phyloP scores from a whole-genome alignment of 352 stramenopile species.

The Halophytophthora polymorphica region DNA sequence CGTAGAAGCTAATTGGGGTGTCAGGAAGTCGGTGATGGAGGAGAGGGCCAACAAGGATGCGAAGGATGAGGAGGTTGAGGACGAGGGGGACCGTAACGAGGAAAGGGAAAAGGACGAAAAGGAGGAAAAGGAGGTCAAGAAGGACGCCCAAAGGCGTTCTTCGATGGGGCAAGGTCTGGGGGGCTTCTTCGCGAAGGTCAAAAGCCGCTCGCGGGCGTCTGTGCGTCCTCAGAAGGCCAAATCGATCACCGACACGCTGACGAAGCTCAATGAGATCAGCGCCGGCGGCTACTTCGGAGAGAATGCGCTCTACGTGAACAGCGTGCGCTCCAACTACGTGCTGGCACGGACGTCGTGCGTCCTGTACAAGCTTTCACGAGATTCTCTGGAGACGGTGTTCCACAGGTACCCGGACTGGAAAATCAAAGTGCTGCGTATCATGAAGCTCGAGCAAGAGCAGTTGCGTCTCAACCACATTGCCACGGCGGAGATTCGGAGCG shows the following conservation, averaged over 20 bases:
- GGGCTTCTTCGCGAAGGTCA: too few species aligned
- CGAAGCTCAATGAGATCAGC: constrained; percentile 50
- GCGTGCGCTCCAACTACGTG: constrained; percentile 50
- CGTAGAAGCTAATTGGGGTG: constrained; percentile 1
- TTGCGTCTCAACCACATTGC: constrained; percentile 42
- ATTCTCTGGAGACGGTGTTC: constrained; percentile 70
- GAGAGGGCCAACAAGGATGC: constrained; percentile 4
- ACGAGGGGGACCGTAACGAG: constrained; percentile 17
- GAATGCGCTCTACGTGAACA: constrained; percentile 66
- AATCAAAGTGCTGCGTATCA: constrained; percentile 59
- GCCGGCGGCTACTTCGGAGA: constrained; percentile 67
- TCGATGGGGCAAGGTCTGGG: too few species aligned
- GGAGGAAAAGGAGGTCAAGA: too few species aligned
- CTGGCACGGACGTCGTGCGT: constrained; percentile 62
- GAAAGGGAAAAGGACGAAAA: background rate
- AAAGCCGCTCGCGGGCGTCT: too few species aligned
- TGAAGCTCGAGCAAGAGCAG: constrained; percentile 55
- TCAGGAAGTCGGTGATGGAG: constrained; percentile 1
- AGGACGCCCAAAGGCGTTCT: too few species aligned
- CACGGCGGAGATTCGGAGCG: constrained; percentile 39
- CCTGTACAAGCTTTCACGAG: constrained; percentile 61
- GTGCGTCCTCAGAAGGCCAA: constrained; percentile 8
- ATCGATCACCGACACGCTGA: constrained; percentile 22
- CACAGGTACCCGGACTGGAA: constrained; percentile 72
- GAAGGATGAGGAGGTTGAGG: constrained; percentile 19